phyloP scores from a whole-genome alignment of 163 green algal genomes.

The Scenedesmus sp. region DNA sequence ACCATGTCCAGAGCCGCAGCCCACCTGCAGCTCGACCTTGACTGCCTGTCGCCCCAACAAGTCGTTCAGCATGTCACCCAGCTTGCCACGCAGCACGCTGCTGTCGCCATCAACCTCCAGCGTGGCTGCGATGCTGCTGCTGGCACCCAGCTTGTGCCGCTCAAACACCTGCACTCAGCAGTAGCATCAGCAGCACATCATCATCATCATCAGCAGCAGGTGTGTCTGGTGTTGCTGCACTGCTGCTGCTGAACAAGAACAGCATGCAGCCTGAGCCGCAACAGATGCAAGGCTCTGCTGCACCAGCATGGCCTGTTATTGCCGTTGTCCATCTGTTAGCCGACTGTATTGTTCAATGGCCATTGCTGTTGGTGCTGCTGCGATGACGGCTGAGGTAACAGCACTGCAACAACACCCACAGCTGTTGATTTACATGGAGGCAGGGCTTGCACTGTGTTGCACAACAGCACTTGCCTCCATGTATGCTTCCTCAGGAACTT shows the following conservation, averaged over 20 bases:
- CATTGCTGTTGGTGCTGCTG: no score
- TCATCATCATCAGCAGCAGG: not conserved
- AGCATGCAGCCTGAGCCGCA: no score
- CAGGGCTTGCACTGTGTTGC: not conserved
- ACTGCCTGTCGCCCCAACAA: slow-evolving; percentile 43
- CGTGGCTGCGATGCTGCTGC: slow-evolving; percentile 5
- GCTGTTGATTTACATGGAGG: no score
- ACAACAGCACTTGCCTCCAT: not conserved
- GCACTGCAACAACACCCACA: not conserved
- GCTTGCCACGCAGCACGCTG: slow-evolving; percentile 25
- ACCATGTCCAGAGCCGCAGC: not conserved
- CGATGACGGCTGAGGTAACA: no score
- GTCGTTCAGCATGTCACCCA: slow-evolving; percentile 49
- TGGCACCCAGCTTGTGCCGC: slow-evolving; percentile 32
- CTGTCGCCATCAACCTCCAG: slow-evolving; percentile 36
- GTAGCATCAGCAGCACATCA: not conserved
- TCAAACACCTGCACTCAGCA: slow-evolving; percentile 30
- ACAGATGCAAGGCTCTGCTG: not conserved
- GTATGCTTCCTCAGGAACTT: slow-evolving; percentile 21
- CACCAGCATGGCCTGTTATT: no score
- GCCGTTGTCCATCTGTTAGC: no score
- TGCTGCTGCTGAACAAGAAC: not conserved
- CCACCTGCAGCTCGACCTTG: slow-evolving; percentile 34
- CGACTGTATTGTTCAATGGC: no score
- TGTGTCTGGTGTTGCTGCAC: not conserved